Evolutionary conservation across 192 early-diverging fungal species (phyloP).

Genomic region (Entomortierella beljakovae): DNA sequence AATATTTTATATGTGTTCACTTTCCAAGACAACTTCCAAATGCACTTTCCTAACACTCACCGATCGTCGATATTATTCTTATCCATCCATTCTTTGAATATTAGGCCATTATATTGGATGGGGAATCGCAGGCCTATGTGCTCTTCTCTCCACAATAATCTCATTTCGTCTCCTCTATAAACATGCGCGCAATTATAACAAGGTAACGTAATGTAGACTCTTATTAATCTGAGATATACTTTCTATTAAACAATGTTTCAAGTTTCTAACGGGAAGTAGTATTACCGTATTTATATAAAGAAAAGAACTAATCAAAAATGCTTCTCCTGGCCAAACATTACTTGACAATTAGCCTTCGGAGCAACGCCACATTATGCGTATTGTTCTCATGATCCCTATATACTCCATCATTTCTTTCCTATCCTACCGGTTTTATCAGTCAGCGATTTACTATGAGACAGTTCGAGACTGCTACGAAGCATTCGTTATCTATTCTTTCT

Average conservation of each 20-base stretch:
- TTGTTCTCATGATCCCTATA: conserved; percentile 79
- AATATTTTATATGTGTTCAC: no score
- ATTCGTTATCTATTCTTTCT: conserved; percentile 80
- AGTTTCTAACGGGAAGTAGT: no score
- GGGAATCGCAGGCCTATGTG: conserved; percentile 65
- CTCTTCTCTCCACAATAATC: conserved; percentile 62
- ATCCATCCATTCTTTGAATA: neutral
- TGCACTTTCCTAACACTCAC: conserved; percentile 4
- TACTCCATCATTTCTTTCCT: conserved; percentile 77
- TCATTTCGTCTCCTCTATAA: conserved; percentile 60
- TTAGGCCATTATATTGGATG: conserved; percentile 72
- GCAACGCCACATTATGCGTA: conserved; percentile 80
- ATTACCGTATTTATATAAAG: no score
- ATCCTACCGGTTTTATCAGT: conserved; percentile 76
- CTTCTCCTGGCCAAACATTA: neutral
- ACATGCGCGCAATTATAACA: conserved; percentile 68
- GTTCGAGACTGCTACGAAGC: conserved; percentile 83
- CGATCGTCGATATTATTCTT: neutral
- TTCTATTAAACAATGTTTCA: neutral
- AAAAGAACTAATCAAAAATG: neutral
- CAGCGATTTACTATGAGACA: conserved; percentile 74
- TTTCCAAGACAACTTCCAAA: no score
- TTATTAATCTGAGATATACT: neutral
- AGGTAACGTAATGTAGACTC: conserved; percentile 25
- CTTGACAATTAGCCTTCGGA: conserved; percentile 61